A percentile compares a stretch with the other conserved stretches of the same genome.
Evolutionary conservation across 129 eudicot genomes (phyloP).

Genomic region (Flaveria robusta): DNA sequence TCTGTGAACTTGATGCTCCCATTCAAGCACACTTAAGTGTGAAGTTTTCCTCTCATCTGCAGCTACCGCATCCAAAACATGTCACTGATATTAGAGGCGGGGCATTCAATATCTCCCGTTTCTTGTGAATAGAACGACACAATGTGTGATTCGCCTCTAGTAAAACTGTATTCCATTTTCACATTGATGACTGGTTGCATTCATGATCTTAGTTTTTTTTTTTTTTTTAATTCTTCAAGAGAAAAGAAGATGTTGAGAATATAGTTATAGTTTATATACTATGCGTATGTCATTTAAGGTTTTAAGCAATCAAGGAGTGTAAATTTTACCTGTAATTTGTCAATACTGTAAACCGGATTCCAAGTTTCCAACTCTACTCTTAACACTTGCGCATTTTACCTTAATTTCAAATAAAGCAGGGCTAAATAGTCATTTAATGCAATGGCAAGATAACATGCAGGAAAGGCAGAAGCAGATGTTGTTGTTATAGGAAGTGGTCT

Average conservation of each 20-base stretch:
- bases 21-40: too few species aligned
- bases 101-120: too few species aligned
- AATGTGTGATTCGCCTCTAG: background rate
- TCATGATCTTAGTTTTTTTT: background rate
- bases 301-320: background rate
- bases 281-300: background rate
- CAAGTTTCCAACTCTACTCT: background rate
- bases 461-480: conserved; percentile 86
- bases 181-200: background rate
- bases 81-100: too few species aligned
- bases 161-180: background rate
- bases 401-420: background rate
- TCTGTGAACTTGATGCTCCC: too few species aligned
- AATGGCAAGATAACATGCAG: conserved; percentile 59
- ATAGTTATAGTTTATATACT: background rate
- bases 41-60: too few species aligned
- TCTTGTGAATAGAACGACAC: too few species aligned
- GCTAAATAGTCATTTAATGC: conserved; percentile 25
- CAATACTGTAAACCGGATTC: background rate
- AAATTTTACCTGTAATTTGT: background rate
- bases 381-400: background rate
- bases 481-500: conserved; percentile 95
- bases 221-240: background rate
- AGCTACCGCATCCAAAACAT: too few species aligned
- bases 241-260: background rate